A percentile compares a stretch with the other conserved stretches of the same genome.
phyloP scores from a whole-genome alignment of 352 stramenopile species.

The Globisporangium barbulae region DNA sequence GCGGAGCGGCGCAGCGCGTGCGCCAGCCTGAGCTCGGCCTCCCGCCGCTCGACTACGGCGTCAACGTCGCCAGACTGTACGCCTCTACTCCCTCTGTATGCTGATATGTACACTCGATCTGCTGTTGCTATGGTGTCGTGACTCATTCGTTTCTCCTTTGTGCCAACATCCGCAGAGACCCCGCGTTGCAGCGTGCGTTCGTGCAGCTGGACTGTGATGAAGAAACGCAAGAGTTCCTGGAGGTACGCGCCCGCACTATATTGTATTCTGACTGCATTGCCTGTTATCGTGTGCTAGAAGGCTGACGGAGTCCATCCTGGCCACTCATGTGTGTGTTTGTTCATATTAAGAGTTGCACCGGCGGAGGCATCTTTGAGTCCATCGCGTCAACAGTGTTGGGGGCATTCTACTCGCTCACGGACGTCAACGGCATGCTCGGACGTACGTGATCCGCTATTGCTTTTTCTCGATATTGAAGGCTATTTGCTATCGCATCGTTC shows the following conservation, averaged over 20 bases:
- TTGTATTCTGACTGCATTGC: background rate
- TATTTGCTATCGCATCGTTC: background rate
- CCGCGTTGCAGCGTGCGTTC: constrained; percentile 55
- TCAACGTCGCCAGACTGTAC: constrained; percentile 52
- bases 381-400: constrained; percentile 63
- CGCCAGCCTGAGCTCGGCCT: constrained; percentile 42
- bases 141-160: constrained; percentile 6
- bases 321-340: background rate
- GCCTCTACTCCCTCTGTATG: background rate
- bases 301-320: background rate
- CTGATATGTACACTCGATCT: background rate
- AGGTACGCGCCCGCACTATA: constrained; percentile 26
- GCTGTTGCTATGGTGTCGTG: background rate
- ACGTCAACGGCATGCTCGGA: constrained; percentile 79
- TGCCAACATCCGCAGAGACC: constrained; percentile 34
- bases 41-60: constrained; percentile 61
- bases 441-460: constrained; percentile 36
- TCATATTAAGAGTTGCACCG: constrained; percentile 61
- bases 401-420: constrained; percentile 81
- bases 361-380: constrained; percentile 61
- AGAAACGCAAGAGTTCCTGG: constrained; percentile 68
- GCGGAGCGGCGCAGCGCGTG: constrained; percentile 47
- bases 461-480: constrained; percentile 1
- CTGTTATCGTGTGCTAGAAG: background rate
- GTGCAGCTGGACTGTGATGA: constrained; percentile 72